Evolutionary conservation across 352 stramenopile genomes (phyloP), one percentile per base, ranked within the genome.

Genomic region (Phytophthora aleatoria): DNA sequence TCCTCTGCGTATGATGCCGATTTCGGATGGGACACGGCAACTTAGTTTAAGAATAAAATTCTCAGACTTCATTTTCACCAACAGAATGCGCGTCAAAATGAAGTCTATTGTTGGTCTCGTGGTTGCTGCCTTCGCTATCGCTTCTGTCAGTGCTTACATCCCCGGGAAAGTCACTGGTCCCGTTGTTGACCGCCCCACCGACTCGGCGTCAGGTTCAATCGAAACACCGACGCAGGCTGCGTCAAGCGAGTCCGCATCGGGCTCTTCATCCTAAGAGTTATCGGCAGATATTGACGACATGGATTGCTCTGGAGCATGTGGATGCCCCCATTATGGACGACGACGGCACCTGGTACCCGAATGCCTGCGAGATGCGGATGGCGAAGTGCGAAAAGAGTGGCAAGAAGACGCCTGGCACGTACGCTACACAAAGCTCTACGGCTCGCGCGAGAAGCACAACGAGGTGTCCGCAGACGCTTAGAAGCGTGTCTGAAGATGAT

Each of bases 321-420:
- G 12, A 44, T 20, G 13, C 3, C 7, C 49, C 49, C 33, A 31
- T 55, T 1, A 4, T 54, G 8, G 31, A n/a, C 7, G 48, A 30
- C 13, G 48, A 55, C 16, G 47, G 47, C 9, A 31, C 43, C 31
- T 20, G 33, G 31, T 31, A 55, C 31, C 49, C 31, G 49, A 31
- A 12, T 30, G 3, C n/a, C 1, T 55, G 49, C 31, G n/a, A 31
- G 31, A 55, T 55, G 49, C n/a, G 5, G 16, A 9, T 43, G 49
- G 35, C 48, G n/a, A 54, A 43, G 31, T 54, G 48, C 30, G 9
- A n/a, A 28, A 31, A 33, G n/a, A 44, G 31, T 7, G 49, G 10
- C 31, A 33, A 55, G 15, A 27, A 10, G 49, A 55, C n/a, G 35
- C n/a, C 12, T 41, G 35, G 35, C n/a, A 44, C 15, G 31, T 16